Evolutionary conservation across 257 asterid genomes (phyloP), one percentile per base, ranked within the genome.

Genomic region (Capsicum baccatum): DNA sequence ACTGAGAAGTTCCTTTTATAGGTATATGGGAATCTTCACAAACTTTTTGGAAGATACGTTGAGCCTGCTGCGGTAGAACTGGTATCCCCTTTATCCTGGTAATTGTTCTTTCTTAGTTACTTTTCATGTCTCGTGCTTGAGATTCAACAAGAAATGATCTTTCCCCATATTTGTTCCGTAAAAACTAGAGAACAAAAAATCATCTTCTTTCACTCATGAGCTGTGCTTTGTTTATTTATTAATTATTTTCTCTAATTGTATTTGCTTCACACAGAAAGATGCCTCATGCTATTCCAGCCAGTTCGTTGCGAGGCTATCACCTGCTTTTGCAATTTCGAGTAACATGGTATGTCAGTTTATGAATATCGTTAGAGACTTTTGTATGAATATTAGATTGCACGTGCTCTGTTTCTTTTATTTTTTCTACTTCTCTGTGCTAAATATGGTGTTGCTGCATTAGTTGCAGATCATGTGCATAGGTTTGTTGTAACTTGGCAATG

Each of bases 271-370:
- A 56, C 92, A 92, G 97, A 88, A 86, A 88, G 92, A 89, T 83
- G 88, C 89, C 85, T 87, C 90, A 9, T 86, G 87, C 83, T 82
- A 85, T 80, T 92, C 86, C 90, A 89, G 86, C 84, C 98, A 93
- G 92, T 96, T 94, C 86, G 85, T 85, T 67, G 93, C 92, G 79
- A 91, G 96, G 91, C 90, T 96, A 80, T 94, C 99, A 84, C 90
- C 98, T 80, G 84, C 88, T 78, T 64, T 94, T 82, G 88, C 94
- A 16, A 86, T 96, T 86, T 90, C 97, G 52, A 93, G 88, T 84
- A 92, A 92, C 93, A 94, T 92, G 98, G 99, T 96, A 91, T 68
- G 89, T 47, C 84, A 81, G 60, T 76, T 81, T 42, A 70, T 52
- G 66, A 81, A 9, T 58, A 54, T 50, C 50, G 63, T 56, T 64